A percentile compares a stretch with the other conserved stretches of the same genome.
These are phyloP conservation scores for Simplicillium sp. DNA, from an alignment of 2,329 filamentous ascomycete species.

Conservation along the genomic window DNA sequence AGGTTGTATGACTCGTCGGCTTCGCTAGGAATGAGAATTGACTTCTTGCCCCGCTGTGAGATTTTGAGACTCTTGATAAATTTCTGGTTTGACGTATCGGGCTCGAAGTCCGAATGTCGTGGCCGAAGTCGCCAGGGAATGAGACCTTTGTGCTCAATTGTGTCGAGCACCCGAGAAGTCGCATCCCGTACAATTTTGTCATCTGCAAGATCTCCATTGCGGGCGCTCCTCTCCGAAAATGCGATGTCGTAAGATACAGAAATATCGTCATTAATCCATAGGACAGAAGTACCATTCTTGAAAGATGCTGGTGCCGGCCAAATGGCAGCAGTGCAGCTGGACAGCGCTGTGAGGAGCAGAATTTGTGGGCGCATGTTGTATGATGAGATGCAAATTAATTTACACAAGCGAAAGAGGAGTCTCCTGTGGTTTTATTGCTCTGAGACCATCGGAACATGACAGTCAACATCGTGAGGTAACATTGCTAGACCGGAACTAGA, in stretches of 20 bases:
- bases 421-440: no score
- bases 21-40: conserved; percentile 48
- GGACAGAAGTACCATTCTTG: background rate
- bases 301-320: background rate
- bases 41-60: conserved; percentile 38
- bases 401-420: no score
- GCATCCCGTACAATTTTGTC: conserved; percentile 38
- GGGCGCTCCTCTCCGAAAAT: background rate
- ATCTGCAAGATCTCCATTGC: conserved; percentile 15
- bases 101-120: conserved; percentile 51
- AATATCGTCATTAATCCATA: background rate
- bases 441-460: no score
- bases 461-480: no score
- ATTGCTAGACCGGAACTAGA: no score
- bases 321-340: no score
- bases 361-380: no score
- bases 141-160: conserved; percentile 53
- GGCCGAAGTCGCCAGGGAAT: conserved; percentile 67
- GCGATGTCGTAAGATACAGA: background rate
- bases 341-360: no score
- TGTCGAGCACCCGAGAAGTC: conserved; percentile 43
- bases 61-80: conserved; percentile 47
- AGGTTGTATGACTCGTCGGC: conserved; percentile 65
- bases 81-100: conserved; percentile 30
- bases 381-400: no score